A percentile compares a stretch with the other conserved stretches of the same genome.
These are phyloP conservation scores for Monilinia fructigena DNA, from an alignment of 2,329 filamentous ascomycete genomes.

Conservation along the genomic window DNA sequence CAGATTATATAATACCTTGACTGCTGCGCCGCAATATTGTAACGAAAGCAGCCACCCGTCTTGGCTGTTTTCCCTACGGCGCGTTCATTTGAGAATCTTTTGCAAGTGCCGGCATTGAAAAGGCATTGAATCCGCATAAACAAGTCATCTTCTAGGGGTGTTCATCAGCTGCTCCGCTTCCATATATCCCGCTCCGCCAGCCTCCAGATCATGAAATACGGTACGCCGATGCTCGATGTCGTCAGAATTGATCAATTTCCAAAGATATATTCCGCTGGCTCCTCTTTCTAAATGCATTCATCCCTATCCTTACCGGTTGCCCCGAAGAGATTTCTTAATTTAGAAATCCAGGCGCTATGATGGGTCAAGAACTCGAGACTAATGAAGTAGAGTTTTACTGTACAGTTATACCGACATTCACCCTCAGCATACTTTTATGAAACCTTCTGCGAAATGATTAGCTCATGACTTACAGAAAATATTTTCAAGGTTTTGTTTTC, in stretches of 20 bases:
- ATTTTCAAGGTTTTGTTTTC: background rate
- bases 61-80: background rate
- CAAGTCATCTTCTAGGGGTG: too few species aligned
- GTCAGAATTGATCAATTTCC: background rate
- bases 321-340: conserved; percentile 5
- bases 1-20: background rate
- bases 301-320: background rate
- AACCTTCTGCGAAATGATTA: background rate
- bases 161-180: background rate
- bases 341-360: background rate
- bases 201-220: background rate
- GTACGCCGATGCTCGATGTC: too few species aligned
- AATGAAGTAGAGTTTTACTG: background rate
- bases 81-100: background rate
- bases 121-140: too few species aligned
- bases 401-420: background rate
- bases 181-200: background rate
- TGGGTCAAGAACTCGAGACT: background rate
- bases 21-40: background rate
- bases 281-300: background rate
- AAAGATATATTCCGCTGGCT: background rate
- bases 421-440: background rate
- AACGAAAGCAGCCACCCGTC: background rate
- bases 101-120: background rate
- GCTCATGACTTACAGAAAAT: background rate